Conservation (phyloP, 2,329 filamentous ascomycete species). For the Aspergillus fischeri region DNA sequence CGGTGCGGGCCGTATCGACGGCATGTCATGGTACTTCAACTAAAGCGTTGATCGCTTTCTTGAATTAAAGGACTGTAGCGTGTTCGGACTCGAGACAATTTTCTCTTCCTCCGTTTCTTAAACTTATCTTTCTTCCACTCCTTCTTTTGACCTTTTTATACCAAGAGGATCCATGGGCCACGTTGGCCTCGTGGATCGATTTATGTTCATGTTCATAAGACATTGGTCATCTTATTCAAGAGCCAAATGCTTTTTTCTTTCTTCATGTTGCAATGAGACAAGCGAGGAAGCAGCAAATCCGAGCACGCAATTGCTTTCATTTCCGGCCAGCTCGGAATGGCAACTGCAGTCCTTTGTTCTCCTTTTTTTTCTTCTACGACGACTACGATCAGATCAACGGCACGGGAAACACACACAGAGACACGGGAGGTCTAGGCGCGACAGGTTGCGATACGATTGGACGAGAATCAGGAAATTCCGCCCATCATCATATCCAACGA, state of each 20-base stretch:
- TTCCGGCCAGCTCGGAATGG: background rate
- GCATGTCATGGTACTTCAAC: constrained; percentile 40
- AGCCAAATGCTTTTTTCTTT: background rate
- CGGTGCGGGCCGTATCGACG: constrained; percentile 38
- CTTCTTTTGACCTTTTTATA: background rate
- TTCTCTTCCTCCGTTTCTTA: constrained; percentile 12
- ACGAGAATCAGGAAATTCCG: background rate
- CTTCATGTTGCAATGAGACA: background rate
- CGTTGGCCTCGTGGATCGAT: background rate
- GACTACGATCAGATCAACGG: background rate
- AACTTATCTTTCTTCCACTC: constrained; percentile 4
- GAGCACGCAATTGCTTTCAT: background rate
- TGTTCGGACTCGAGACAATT: constrained; percentile 13
- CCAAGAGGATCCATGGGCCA: background rate
- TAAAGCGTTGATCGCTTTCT: constrained; percentile 25
- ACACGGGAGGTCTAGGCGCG: background rate
- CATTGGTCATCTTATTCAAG: background rate
- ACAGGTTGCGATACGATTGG: background rate
- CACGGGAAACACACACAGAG: background rate
- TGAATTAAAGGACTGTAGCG: background rate
- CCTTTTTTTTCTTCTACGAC: background rate
- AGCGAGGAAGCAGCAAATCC: background rate
- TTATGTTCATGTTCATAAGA: background rate
- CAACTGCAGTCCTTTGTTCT: background rate
- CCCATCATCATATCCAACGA: background rate